These are phyloP conservation scores for Cerrena zonata DNA, from an alignment of 1,284 basidiomycete genomes.

Conservation along the genomic window DNA sequence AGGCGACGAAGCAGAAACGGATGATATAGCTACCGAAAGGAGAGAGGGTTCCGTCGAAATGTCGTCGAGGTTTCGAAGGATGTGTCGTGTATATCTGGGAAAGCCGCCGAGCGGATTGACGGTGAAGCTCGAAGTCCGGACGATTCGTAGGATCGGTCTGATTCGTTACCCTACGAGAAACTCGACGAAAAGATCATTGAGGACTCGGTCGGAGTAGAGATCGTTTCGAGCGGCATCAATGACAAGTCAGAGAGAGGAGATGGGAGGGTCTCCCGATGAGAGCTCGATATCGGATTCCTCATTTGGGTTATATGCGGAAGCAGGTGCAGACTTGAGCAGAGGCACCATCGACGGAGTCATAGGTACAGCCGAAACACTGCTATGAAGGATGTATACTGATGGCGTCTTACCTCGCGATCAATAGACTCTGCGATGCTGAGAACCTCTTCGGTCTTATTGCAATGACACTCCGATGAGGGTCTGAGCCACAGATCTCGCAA, in stretches of 20 bases:
- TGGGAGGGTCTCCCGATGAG: constrained; percentile 10
- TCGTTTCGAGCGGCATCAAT: constrained; percentile 12
- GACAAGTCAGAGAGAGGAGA: constrained; percentile 19
- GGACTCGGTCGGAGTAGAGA: constrained; percentile 27
- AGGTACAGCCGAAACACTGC: background rate
- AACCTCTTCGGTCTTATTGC: constrained; percentile 12
- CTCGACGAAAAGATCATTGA: constrained; percentile 32
- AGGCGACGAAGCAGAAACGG: constrained; percentile 9
- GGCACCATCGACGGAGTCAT: constrained; percentile 33
- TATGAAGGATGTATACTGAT: constrained; percentile 20
- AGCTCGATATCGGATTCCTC: constrained; percentile 12
- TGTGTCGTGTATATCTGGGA: constrained; percentile 52
- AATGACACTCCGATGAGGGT: constrained; percentile 32
- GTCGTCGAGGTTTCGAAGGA: constrained; percentile 53
- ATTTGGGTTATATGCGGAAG: constrained; percentile 24
- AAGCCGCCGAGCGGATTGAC: constrained; percentile 49
- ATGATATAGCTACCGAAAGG: constrained; percentile 33
- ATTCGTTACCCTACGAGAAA: constrained; percentile 52
- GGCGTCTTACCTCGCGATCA: constrained; percentile 13
- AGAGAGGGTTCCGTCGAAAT: constrained; percentile 52
- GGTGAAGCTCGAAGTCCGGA: constrained; percentile 63
- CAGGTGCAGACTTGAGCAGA: constrained; percentile 35
- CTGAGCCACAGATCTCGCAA: constrained; percentile 42
- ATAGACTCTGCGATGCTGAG: constrained; percentile 3
- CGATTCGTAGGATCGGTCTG: constrained; percentile 64